phyloP scores from a whole-genome alignment of 2,329 filamentous ascomycete species.

The Penicillium sp. region DNA sequence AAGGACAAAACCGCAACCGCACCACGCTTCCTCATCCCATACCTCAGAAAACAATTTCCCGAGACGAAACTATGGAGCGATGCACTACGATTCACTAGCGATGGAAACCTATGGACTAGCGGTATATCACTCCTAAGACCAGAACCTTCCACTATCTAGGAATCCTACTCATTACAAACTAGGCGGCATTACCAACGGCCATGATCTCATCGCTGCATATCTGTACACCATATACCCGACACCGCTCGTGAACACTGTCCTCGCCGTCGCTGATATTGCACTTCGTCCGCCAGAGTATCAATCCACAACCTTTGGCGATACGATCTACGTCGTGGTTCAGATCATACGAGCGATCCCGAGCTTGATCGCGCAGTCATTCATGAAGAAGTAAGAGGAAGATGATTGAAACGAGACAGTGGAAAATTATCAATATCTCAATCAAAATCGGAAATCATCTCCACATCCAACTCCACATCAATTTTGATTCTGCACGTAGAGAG shows the following conservation, averaged over 20 bases:
- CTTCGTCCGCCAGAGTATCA: conserved; percentile 28
- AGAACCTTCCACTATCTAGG: background rate
- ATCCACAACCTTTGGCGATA: conserved; percentile 6
- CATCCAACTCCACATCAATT: too few relatives aligned
- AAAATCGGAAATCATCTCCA: too few relatives aligned
- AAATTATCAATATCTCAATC: too few relatives aligned
- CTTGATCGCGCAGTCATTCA: conserved; percentile 4
- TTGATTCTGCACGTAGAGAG: background rate
- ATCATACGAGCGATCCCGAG: conserved; percentile 15
- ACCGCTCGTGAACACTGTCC: conserved; percentile 33
- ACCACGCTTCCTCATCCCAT: conserved; percentile 22
- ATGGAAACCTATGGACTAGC: conserved; percentile 28
- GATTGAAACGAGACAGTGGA: background rate
- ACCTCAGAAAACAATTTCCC: conserved; percentile 24
- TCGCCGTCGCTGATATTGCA: conserved; percentile 35
- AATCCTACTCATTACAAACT: background rate
- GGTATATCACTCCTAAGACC: conserved; percentile 10
- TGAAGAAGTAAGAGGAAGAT: background rate
- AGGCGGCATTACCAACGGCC: conserved; percentile 30
- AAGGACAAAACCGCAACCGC: conserved; percentile 21
- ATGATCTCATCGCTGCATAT: conserved; percentile 25
- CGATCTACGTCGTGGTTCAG: conserved; percentile 17
- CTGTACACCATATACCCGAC: conserved; percentile 20
- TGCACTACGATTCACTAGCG: conserved; percentile 14
- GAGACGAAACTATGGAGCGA: conserved; percentile 23